Base-by-base conservation (phyloP, 1,139 yeast genomes). In the Protomyces inouyei region DNA sequence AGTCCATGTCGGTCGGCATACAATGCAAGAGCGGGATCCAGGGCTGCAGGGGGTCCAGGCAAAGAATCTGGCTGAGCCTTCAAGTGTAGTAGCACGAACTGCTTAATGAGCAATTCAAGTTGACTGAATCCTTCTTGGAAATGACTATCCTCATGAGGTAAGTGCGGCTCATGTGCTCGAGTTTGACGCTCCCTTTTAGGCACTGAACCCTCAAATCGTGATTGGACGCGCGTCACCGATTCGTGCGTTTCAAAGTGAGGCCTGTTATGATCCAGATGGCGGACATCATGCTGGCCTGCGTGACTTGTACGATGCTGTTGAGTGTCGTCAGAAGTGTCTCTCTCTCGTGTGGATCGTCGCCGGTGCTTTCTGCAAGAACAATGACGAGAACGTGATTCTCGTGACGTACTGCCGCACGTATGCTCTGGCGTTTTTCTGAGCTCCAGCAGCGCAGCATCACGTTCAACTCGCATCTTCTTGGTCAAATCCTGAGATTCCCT, bases 401-500 rank as follows among this genome's bases (percentile, higher is more conserved):
- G 16, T 18, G 10, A 5, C 21, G 48, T 21, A 18, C 48, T 43
- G 14, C 23, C 6, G 25, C 48, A 43, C 21, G 48, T 12, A 16
- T n/a, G 23, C 21, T n/a, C 23, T n/a, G 14, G 48, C 21, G 16
- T n/a, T 25, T 43, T 43, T 10, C 18, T 18, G 14, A 43, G 48
- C 48, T 16, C 57, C 10, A 16, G n/a, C 28, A 18, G 12, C 2
- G 63, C 56, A 4, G 57, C 57, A 21, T 59, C 57, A 0, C 63
- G 56, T 38, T 59, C 63, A 14, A 21, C 46, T 1, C 63, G 63
- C 63, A 59, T 59, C 53, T 52, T 45, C 25, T 40, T 52, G 9
- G 54, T 52, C 43, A 59, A 28, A 18, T 43, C 43, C 14, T 59
- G 63, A 2, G 63, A 59, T 35, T 59, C 63, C n/a, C 37, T 59